Base-by-base conservation (phyloP, 2,329 filamentous ascomycete genomes). In the Leptographium lundbergii region DNA sequence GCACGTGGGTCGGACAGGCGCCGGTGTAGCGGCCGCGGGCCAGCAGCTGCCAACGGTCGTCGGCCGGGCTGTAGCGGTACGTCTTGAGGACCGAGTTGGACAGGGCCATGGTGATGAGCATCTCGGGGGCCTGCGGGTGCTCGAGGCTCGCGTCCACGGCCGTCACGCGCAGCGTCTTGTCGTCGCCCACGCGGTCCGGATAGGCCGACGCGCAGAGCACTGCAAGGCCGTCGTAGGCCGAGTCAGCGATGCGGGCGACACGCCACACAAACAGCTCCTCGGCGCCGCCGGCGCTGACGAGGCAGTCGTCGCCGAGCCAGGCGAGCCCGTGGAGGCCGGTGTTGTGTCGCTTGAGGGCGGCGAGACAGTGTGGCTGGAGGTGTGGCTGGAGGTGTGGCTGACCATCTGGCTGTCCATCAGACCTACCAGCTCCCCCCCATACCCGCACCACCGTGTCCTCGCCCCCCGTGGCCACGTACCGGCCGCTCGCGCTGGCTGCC, bases 221-320 rank as follows among this genome's bases (percentile, higher is more conserved):
- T 0, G 79, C 81, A 2, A 85, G 70, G 4, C 78, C 77, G 17
- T 65, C 64, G 56, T 78, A 77, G 1, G 77, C 74, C 45, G 64
- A 63, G 60, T 59, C 61, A 29, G 83, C 76, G 7, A 88, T 69
- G 13, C 68, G 67, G 54, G 75, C 75, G 39, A 92, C 70, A 48
- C 81, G 79, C 92, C 94, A 99, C 13, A 91, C 80, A 65, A 86
- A 92, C 63, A 97, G 87, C 70, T 99, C 92, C 69, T 96, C 92
- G 61, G 84, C 86, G 0, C 91, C 94, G 6, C 83, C 90, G 66
- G 89, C 91, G 63, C 89, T 96, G 69, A 97, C 88, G 2, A 99
- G 80, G 65, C 86, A 87, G 1, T 75, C 70, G 2, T 86, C 81
- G 47, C 58, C 62, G 1, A 87, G 83, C 89, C 90, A 97, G 61